Base-by-base conservation (phyloP, 2,329 filamentous ascomycete species). In the Scedosporium minutisporum region DNA sequence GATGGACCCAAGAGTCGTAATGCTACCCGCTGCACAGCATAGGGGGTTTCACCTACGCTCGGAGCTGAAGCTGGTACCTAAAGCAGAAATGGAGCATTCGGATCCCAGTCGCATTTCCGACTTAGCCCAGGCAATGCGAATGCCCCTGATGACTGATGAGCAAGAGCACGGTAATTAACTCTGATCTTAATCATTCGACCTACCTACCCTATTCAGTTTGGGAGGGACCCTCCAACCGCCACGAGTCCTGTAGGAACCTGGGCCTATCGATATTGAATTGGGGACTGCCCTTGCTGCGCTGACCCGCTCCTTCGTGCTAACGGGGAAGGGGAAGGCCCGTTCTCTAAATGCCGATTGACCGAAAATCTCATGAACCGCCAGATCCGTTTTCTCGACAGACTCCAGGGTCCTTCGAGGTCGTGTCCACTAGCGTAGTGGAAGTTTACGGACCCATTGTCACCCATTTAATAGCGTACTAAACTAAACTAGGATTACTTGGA, bases 331-430 rank as follows among this genome's bases (percentile, higher is more conserved):
- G 51, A 55, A 23, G 51, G 51, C 23, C 51, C 51, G 51, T 55
- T 23, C 51, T 55, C 21, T 55, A 55, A 55, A 55, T 55, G 51
- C 51, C 51, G 51, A 27, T 55, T 55, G 51, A 55, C 51, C 51
- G 51, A 55, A 38, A 55, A 55, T 27, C 44, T 27, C 51, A 55
- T 23, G 51, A 55, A 27, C 51, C 51, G 51, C 51, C 51, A 23
- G 51, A 23, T 55, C 51, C 51, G 7, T 14, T 23, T 23, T 55
- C 51, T 55, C 33, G 33, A 10, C 33, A 38, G 33, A 38, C 33
- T 38, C 33, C 33, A 38, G 33, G 33, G 33, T 38, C 10, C 33
- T 2, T 38, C 10, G 10, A 38, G 33, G 33, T 38, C 10, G 33
- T 38, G 33, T 12, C 33, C 33, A 4, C 33, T 38, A 38, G 33